phyloP scores from a whole-genome alignment of 306 rosid genomes.

The Malus fusca region DNA sequence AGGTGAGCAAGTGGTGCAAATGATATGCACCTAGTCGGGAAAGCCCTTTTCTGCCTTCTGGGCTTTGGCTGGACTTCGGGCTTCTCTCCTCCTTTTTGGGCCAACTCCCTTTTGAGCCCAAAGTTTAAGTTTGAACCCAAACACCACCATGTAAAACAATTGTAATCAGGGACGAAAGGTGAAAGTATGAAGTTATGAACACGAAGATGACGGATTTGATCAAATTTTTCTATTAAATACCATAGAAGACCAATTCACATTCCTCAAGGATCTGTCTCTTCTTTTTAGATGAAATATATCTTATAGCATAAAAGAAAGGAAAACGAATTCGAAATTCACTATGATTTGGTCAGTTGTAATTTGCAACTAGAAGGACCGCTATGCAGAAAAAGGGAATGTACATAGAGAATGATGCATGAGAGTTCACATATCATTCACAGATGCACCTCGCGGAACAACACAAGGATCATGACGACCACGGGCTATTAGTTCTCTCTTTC shows the following conservation, averaged over 20 bases:
- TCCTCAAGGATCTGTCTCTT: too few relatives aligned
- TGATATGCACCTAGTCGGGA: too few relatives aligned
- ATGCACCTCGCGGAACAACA: constrained; percentile 91
- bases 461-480: constrained; percentile 98
- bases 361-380: not conserved
- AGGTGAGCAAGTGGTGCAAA: too few relatives aligned
- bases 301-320: not conserved
- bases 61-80: too few relatives aligned
- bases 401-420: not conserved
- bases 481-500: constrained; percentile 67
- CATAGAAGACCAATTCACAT: too few relatives aligned
- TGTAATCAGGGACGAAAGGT: not conserved
- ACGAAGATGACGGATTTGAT: not conserved
- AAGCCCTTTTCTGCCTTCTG: too few relatives aligned
- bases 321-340: not conserved
- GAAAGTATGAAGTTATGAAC: not conserved
- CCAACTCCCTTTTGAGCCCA: too few relatives aligned
- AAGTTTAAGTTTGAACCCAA: too few relatives aligned
- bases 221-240: not conserved
- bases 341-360: not conserved
- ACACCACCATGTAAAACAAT: constrained; percentile 2
- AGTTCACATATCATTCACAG: not conserved
- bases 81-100: too few relatives aligned
- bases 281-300: too few relatives aligned
- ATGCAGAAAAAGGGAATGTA: not conserved